Evolutionary conservation across 192 early-diverging fungal species (phyloP).

Genomic region (Backusella parvicylindrica): DNA sequence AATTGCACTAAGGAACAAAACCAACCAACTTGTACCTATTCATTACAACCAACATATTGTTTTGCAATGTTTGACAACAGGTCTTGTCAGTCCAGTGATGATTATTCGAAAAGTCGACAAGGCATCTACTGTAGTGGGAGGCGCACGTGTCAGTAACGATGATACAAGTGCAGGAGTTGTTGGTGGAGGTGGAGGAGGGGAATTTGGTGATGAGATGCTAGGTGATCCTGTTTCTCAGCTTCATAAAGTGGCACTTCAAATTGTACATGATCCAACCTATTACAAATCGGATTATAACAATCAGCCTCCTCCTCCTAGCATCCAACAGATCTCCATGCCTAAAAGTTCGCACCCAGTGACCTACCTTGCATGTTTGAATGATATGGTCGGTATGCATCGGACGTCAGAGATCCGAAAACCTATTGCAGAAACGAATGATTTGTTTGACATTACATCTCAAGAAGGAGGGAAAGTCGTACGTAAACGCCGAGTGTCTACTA

Average conservation of each 20-base stretch:
- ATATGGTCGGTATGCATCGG: constrained; percentile 73
- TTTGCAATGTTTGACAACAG: constrained; percentile 83
- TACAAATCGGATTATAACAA: neutral
- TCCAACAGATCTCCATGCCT: constrained; percentile 27
- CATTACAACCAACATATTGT: constrained; percentile 88
- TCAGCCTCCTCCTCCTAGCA: neutral
- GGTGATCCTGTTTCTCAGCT: constrained; percentile 87
- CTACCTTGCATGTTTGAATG: constrained; percentile 72
- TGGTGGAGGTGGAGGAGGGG: constrained; percentile 28
- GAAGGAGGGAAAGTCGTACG: constrained; percentile 30
- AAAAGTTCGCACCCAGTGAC: constrained; percentile 42
- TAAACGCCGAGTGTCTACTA: constrained; percentile 34
- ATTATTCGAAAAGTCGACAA: constrained; percentile 85
- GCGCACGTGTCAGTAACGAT: constrained; percentile 38
- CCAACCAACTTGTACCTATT: constrained; percentile 62
- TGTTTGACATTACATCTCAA: neutral
- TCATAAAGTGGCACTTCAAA: constrained; percentile 89
- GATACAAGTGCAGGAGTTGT: constrained; percentile 16
- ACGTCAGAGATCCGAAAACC: constrained; percentile 51
- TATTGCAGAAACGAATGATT: neutral
- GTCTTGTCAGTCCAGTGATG: constrained; percentile 76
- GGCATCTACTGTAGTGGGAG: constrained; percentile 71
- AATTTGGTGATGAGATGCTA: constrained; percentile 49
- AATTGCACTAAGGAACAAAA: constrained; percentile 63
- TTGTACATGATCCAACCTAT: constrained; percentile 48